Evolutionary conservation across 2,329 filamentous ascomycete species (phyloP).

Genomic region (Falciphora oryzae): DNA sequence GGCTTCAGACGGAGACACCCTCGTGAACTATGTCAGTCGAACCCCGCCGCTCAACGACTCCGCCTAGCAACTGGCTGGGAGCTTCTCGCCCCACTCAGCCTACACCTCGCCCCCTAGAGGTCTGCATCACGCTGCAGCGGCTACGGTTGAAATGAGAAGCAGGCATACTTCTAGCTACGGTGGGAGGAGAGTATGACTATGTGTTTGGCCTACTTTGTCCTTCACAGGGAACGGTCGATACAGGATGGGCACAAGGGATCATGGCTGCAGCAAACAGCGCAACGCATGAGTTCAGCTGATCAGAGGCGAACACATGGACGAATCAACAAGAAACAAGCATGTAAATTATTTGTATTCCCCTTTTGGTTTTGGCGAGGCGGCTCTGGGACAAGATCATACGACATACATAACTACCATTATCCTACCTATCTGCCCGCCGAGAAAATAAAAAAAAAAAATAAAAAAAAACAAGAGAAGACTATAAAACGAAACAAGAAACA

Average conservation of each 20-base stretch:
- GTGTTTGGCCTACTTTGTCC: neutral
- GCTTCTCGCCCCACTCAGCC: neutral
- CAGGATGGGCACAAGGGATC: too few species aligned
- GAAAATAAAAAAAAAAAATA: constrained; percentile 5
- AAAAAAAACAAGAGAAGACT: constrained; percentile 1
- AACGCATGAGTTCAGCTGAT: too few species aligned
- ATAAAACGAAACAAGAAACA: constrained; percentile 4
- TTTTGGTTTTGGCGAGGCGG: neutral
- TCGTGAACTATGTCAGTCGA: too few species aligned
- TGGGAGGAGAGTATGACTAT: neutral
- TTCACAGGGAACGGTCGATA: too few species aligned
- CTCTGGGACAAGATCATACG: constrained; percentile 7
- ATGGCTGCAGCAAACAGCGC: too few species aligned
- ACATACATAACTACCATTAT: constrained; percentile 8
- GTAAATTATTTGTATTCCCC: neutral
- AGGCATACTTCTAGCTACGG: too few species aligned
- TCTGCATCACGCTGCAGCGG: too few species aligned
- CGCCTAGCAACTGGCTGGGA: neutral
- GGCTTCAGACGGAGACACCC: too few species aligned
- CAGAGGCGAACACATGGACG: neutral
- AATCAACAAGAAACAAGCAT: neutral
- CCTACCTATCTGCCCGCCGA: constrained; percentile 9
- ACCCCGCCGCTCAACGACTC: neutral
- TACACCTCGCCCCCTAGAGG: neutral
- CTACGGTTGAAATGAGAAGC: too few species aligned